A percentile compares a stretch with the other conserved stretches of the same genome.
phyloP scores from a whole-genome alignment of 2,329 filamentous ascomycete genomes.

The Scorias spongiosa region DNA sequence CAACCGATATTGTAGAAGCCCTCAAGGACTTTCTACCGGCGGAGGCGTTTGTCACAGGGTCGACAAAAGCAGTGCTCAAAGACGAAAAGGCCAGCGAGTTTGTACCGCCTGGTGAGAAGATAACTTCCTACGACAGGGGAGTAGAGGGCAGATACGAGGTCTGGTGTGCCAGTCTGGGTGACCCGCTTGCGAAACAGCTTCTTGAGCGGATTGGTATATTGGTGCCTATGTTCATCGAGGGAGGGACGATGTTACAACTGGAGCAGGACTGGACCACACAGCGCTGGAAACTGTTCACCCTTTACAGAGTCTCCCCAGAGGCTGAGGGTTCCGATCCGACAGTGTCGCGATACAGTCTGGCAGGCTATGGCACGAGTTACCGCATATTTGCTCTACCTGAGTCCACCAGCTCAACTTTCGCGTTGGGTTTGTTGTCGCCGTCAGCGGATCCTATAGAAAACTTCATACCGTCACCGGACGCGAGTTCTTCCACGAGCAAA shows the following conservation, averaged over 20 bases:
- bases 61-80: slow-evolving; percentile 5
- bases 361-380: slow-evolving; percentile 83
- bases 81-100: slow-evolving; percentile 37
- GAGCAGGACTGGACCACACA: slow-evolving; percentile 59
- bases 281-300: slow-evolving; percentile 83
- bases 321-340: slow-evolving; percentile 17
- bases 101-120: slow-evolving; percentile 60
- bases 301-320: slow-evolving; percentile 27
- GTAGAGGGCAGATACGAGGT: slow-evolving; percentile 60
- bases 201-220: slow-evolving; percentile 72
- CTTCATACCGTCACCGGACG: slow-evolving; percentile 23
- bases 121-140: slow-evolving; percentile 44
- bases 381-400: slow-evolving; percentile 45
- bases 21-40: slow-evolving; percentile 53
- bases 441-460: slow-evolving; percentile 1
- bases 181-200: slow-evolving; percentile 54
- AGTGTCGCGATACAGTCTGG: slow-evolving; percentile 57
- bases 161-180: slow-evolving; percentile 62
- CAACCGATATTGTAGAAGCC: slow-evolving; percentile 52
- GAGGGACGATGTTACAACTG: slow-evolving; percentile 60
- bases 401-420: slow-evolving; percentile 5
- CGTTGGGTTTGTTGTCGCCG: slow-evolving; percentile 1
- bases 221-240: slow-evolving; percentile 80
- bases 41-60: slow-evolving; percentile 30
- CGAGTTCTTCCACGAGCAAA: slow-evolving; percentile 5